Percentiles rank a stretch among this genome's conserved stretches.
These are phyloP conservation scores for Candida gigantensis DNA, from an alignment of 1,139 yeast species.

Conservation along the genomic window DNA sequence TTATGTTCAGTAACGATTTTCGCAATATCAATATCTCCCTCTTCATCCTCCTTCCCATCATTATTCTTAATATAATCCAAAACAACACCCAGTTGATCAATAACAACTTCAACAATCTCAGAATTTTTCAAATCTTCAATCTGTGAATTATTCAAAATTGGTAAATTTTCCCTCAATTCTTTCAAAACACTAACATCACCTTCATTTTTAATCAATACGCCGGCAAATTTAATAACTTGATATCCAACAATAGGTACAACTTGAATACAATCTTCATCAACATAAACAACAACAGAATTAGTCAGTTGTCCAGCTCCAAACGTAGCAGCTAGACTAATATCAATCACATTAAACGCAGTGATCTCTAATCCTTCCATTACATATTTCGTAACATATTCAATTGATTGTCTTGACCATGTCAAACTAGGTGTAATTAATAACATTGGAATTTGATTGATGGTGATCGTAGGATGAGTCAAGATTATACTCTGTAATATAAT, in stretches of 20 bases:
- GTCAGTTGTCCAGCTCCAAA: conserved; percentile 68
- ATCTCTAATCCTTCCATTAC: conserved; percentile 73
- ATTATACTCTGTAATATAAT: conserved; percentile 59
- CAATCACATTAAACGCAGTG: conserved; percentile 71
- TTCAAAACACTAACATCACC: conserved; percentile 72
- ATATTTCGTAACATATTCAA: conserved; percentile 72
- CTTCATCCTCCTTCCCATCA: conserved; percentile 48
- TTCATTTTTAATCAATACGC: conserved; percentile 40
- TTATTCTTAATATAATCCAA: conserved; percentile 44
- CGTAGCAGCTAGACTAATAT: conserved; percentile 67
- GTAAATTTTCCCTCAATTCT: conserved; percentile 52
- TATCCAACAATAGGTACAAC: conserved; percentile 77
- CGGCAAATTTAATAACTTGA: conserved; percentile 58
- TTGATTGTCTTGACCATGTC: conserved; percentile 66
- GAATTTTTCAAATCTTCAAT: conserved; percentile 77
- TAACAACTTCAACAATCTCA: conserved; percentile 72
- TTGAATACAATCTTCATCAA: conserved; percentile 76
- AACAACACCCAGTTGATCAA: conserved; percentile 59
- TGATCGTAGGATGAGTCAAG: conserved; percentile 49
- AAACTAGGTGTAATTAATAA: conserved; percentile 64
- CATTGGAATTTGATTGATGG: conserved; percentile 48
- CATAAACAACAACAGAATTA: conserved; percentile 72
- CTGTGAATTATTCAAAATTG: conserved; percentile 58
- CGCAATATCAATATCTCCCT: conserved; percentile 84
- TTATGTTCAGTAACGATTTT: conserved; percentile 79